These are phyloP conservation scores for Populus davidiana DNA, from an alignment of 345 rosid species.

Conservation along the genomic window DNA sequence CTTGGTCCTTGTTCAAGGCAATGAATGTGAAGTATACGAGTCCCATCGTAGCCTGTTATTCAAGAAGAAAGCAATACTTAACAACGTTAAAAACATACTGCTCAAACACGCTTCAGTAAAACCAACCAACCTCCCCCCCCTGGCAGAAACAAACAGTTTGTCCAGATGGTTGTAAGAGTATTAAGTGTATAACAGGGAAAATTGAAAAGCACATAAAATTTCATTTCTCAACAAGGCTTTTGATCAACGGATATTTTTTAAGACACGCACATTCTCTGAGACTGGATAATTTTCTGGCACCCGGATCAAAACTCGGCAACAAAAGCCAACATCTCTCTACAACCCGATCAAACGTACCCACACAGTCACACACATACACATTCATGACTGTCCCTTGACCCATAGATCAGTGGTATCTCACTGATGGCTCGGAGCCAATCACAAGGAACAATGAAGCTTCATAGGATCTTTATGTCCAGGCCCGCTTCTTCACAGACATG, in stretches of 20 bases:
- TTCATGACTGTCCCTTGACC: too few species aligned
- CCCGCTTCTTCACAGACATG: background rate
- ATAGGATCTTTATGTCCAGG: conserved; percentile 7
- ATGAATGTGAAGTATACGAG: conserved; percentile 74
- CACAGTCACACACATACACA: background rate
- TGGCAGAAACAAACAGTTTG: too few species aligned
- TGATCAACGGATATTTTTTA: background rate
- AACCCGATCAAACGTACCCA: too few species aligned
- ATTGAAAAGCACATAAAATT: background rate
- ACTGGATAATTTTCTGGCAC: background rate
- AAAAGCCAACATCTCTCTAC: background rate
- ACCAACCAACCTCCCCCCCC: too few species aligned
- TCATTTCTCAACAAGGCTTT: background rate
- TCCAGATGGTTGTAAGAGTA: too few species aligned
- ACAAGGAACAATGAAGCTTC: background rate
- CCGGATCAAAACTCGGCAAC: background rate
- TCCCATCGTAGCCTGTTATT: conserved; percentile 84
- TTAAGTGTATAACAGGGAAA: too few species aligned
- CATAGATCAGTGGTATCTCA: too few species aligned
- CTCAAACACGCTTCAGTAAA: background rate
- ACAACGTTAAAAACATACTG: background rate
- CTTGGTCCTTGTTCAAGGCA: conserved; percentile 76
- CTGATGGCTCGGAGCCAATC: too few species aligned
- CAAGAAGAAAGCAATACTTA: conserved; percentile 11
- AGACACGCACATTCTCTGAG: background rate